phyloP scores from a whole-genome alignment of 2,329 filamentous ascomycete species.

The Aureobasidium sp. region DNA sequence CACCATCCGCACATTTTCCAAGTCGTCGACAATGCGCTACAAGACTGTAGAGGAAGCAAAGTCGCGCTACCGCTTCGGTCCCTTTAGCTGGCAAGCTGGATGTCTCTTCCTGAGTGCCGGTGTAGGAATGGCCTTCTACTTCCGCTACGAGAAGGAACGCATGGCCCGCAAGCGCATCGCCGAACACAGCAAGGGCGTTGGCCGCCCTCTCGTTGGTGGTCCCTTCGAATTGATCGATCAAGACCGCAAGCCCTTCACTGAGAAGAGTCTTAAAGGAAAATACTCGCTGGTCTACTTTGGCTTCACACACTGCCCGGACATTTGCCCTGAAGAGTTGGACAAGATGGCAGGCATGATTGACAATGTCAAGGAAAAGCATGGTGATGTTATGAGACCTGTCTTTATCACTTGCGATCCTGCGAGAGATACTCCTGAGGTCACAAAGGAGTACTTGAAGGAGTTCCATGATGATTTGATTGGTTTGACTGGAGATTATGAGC shows the following conservation, averaged over 20 bases:
- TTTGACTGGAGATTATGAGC: slow-evolving; percentile 84
- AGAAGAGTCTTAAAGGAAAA: slow-evolving; percentile 74
- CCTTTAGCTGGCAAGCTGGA: slow-evolving; percentile 90
- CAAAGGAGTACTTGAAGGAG: slow-evolving; percentile 79
- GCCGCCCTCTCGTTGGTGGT: slow-evolving; percentile 86
- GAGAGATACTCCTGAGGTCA: slow-evolving; percentile 74
- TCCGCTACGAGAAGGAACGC: slow-evolving; percentile 84
- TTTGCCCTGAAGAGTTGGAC: slow-evolving; percentile 97
- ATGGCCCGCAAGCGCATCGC: slow-evolving; percentile 83
- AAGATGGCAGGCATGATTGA: slow-evolving; percentile 97
- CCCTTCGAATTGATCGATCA: slow-evolving; percentile 76
- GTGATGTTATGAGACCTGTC: slow-evolving; percentile 58
- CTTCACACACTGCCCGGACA: slow-evolving; percentile 96
- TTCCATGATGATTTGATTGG: slow-evolving; percentile 84
- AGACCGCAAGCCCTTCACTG: slow-evolving; percentile 67
- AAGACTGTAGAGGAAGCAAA: slow-evolving; percentile 39
- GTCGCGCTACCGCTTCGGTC: slow-evolving; percentile 41
- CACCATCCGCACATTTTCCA: slow-evolving; percentile 18
- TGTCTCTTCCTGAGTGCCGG: slow-evolving; percentile 75
- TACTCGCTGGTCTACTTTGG: slow-evolving; percentile 92
- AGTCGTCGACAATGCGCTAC: slow-evolving; percentile 18
- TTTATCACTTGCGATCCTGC: slow-evolving; percentile 96
- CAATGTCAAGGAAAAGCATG: slow-evolving; percentile 41
- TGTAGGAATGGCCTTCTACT: slow-evolving; percentile 74
- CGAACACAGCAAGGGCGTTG: slow-evolving; percentile 87